phyloP scores from a whole-genome alignment of 352 stramenopile genomes.

The Pythium graminicola region DNA sequence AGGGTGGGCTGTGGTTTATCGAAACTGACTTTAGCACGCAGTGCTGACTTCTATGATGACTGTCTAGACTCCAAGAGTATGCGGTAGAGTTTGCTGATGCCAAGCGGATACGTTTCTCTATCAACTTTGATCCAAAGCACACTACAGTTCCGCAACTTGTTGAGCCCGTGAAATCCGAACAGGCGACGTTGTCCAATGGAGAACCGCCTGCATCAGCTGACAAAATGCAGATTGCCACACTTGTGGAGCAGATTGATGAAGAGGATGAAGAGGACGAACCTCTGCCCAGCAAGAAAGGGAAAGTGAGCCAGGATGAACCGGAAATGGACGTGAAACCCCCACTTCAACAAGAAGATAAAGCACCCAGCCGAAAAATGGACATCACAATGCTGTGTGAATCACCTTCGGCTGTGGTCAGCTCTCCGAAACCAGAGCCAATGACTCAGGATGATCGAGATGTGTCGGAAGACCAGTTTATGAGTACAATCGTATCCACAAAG shows the following conservation, averaged over 20 bases:
- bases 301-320: background rate
- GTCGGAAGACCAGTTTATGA: conserved; percentile 22
- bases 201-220: background rate
- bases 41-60: too few relatives aligned
- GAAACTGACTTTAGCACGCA: too few relatives aligned
- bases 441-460: conserved; percentile 26
- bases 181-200: background rate
- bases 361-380: conserved; percentile 35
- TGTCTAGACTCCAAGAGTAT: too few relatives aligned
- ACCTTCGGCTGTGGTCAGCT: conserved; percentile 5
- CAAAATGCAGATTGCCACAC: conserved; percentile 17
- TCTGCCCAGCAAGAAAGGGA: conserved; percentile 2
- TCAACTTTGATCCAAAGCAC: conserved; percentile 49
- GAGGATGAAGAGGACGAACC: conserved; percentile 19
- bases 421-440: conserved; percentile 14
- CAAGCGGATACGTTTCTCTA: conserved; percentile 69
- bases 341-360: background rate
- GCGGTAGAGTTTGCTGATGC: conserved; percentile 64
- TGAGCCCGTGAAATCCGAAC: background rate
- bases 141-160: background rate
- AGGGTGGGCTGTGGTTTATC: too few relatives aligned
- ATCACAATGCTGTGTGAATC: conserved; percentile 31
- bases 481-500: conserved; percentile 18
- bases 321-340: background rate
- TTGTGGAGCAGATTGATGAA: conserved; percentile 24